These are phyloP conservation scores for Trichomonascaceae sp. DNA, from an alignment of 1,139 yeast species.

Conservation along the genomic window DNA sequence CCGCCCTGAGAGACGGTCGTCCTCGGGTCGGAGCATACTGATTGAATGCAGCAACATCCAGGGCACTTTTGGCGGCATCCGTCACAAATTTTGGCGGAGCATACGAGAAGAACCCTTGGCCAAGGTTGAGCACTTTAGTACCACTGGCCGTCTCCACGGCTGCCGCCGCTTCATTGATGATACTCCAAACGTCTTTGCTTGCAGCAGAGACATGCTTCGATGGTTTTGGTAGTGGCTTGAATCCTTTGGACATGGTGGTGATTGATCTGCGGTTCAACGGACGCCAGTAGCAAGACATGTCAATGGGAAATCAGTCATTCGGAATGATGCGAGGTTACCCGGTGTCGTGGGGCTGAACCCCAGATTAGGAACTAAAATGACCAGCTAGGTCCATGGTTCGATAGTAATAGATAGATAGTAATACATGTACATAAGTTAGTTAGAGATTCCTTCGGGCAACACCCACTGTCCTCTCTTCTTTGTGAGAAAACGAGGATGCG, in stretches of 20 bases:
- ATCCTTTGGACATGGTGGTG: no score
- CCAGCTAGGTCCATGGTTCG: no score
- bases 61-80: constrained; percentile 66
- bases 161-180: constrained; percentile 92
- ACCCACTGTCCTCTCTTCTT: constrained; percentile 17
- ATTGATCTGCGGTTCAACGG: no score
- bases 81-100: constrained; percentile 86
- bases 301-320: no score
- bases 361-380: no score
- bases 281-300: no score
- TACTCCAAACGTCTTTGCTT: constrained; percentile 78
- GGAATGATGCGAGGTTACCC: no score
- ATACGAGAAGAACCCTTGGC: constrained; percentile 95
- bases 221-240: constrained; percentile 15
- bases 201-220: constrained; percentile 13
- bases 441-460: no score
- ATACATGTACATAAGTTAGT: no score
- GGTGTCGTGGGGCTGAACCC: no score
- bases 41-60: constrained; percentile 58
- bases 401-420: no score
- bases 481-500: constrained; percentile 30
- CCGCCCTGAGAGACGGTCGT: constrained; percentile 56
- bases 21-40: constrained; percentile 93
- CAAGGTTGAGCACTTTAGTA: constrained; percentile 69
- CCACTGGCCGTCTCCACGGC: constrained; percentile 54